phyloP scores from a whole-genome alignment of 257 asterid genomes.

The Solanum tarijense region DNA sequence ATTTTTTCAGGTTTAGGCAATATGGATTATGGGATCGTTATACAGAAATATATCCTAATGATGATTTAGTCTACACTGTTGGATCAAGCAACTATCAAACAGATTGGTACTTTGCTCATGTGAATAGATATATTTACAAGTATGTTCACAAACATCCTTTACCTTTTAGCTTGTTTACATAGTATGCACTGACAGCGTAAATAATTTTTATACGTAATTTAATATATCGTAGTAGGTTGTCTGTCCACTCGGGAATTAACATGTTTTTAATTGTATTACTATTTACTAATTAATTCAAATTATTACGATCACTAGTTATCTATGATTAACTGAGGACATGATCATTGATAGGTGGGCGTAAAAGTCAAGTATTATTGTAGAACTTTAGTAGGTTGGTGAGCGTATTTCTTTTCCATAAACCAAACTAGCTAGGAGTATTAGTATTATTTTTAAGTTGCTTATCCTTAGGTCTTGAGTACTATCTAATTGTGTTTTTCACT shows the following conservation, averaged over 20 bases:
- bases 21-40: constrained; percentile 52
- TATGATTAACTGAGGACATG: not conserved
- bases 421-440: not conserved
- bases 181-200: not conserved
- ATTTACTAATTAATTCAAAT: not conserved
- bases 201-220: not conserved
- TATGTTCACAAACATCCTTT: not conserved
- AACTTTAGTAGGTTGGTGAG: not conserved
- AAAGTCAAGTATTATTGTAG: not conserved
- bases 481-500: not conserved
- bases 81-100: constrained; percentile 36
- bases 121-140: constrained; percentile 19
- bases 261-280: not conserved
- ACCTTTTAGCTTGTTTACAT: not conserved
- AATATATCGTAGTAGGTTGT: not conserved
- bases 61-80: constrained; percentile 31
- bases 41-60: constrained; percentile 20
- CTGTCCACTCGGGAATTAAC: not conserved
- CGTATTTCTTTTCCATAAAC: not conserved
- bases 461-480: not conserved
- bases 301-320: not conserved
- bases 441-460: too few relatives aligned
- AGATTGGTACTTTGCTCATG: constrained; percentile 64
- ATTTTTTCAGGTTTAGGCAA: constrained; percentile 36
- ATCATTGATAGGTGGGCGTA: not conserved